Evolutionary conservation across 306 rosid species (phyloP), one percentile per base, ranked within the genome.

Genomic region (cucumber (Cucumis sativus)): DNA sequence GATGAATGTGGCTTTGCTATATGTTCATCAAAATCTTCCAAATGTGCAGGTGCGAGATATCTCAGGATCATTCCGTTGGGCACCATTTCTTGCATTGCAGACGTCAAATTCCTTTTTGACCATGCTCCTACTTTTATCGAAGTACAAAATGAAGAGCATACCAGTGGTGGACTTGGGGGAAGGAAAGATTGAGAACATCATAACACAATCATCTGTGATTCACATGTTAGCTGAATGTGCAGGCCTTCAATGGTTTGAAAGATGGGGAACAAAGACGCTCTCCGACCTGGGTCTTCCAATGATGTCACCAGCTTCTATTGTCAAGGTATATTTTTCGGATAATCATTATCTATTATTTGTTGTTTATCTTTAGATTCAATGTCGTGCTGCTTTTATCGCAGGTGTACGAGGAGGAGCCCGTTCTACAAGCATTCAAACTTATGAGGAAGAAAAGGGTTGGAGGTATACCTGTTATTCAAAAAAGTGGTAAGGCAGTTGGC

Each of bases 41-140:
- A 14, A 61, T 81, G 35, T 77, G 21, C 92, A 96, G 99, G 99
- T 96, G 61, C 82, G 74, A 59, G 99, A 96, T 78, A 96, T 96
- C 79, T 85, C 98, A 23, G 99, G 99, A 71, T 89, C 98, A 23
- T 96, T 96, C 78, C 98, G 99, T 5, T 96, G 99, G 98, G 99
- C 99, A 6, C 99, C 99, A 16, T 96, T 96, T 84, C 98, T 96
- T 61, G 98, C 98, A 76, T 80, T 96, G 82, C 91, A 96, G 88
- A 88, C 76, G 69, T 87, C 97, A 35, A 96, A 96, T 85, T 91
- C 99, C 30, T 96, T 96, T 72, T 82, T 96, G 74, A 89, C 98
- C 60, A 96, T 96, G 99, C 92, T 96, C 61, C 85, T 96, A 68
- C 82, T 96, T 85, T 96, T 96, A 83, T 96, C 99, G 3, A 96